Evolutionary conservation across 805 yeast genomes (phyloP), one percentile per base, ranked within the genome.

Genomic region (Myxozyma udenii): DNA sequence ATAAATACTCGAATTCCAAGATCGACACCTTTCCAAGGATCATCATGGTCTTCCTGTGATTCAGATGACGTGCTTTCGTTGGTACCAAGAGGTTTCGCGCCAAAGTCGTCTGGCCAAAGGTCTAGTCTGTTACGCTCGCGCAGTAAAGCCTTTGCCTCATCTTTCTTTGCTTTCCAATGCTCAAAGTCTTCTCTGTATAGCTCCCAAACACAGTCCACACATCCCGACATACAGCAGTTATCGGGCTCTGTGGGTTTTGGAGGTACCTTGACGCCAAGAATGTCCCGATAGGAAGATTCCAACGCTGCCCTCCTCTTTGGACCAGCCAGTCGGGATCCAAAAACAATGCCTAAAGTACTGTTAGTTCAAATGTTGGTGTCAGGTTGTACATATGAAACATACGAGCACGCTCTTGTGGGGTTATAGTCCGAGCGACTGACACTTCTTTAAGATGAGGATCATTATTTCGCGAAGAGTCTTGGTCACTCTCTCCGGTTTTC

Each of bases 141-240:
- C n/a, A 81, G 65, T 9, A 67, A 62, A 66, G 76, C 48, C 52
- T 76, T 85, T 0, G 96, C 96, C 50, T 74, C 66, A 35, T 68
- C 69, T 18, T 95, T 72, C 62, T 74, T 69, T 1, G 57, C 65
- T 62, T 81, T 80, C 96, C 96, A 93, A 30, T 87, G 87, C 57
- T 80, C 83, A 44, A 90, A 63, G 66, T 93, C 98, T 47, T 91
- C 97, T 59, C 85, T 83, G 66, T 80, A 91, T 48, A 87, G 71
- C 62, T 90, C 96, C 98, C 98, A 93, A 1, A 91, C 98, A 68
- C 98, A 91, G 68, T 91, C 89, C 26, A 87, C 82, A 68, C 98
- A 91, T 1, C 98, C 98, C 51, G 93, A 83, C 95, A 89, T 89
- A 68, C 98, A 91, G 68, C 98, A 91, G 67, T 91, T 89, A 61